phyloP scores from a whole-genome alignment of 768 basidiomycete genomes.

The Suillus plorans region DNA sequence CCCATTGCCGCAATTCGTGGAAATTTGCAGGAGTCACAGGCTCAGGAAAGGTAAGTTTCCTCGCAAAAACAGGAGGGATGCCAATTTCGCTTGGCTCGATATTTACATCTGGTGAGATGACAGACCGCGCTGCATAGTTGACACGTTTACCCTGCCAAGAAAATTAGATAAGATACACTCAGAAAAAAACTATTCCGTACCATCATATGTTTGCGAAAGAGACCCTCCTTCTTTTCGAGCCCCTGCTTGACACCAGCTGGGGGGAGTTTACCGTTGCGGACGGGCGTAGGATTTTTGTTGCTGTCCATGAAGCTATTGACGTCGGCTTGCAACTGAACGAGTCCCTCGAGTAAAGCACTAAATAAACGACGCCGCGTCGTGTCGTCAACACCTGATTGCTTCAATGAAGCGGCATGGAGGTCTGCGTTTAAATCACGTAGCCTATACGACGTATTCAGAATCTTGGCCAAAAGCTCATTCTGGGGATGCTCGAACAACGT shows the following conservation, averaged over 20 bases:
- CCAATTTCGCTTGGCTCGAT: slow-evolving; percentile 99
- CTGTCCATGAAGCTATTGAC: slow-evolving; percentile 98
- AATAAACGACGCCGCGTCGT: slow-evolving; percentile 55
- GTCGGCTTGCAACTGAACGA: slow-evolving; percentile 90
- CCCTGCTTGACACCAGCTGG: slow-evolving; percentile 95
- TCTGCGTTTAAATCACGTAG: slow-evolving; percentile 74
- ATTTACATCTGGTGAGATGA: slow-evolving; percentile 98
- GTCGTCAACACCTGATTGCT: slow-evolving; percentile 54
- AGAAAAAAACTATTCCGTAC: slow-evolving; percentile 40
- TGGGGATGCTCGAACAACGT: slow-evolving; percentile 95
- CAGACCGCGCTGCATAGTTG: slow-evolving; percentile 99
- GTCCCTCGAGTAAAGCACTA: slow-evolving; percentile 67
- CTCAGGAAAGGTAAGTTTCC: slow-evolving; percentile 95
- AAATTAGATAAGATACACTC: slow-evolving; percentile 2
- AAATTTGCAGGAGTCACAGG: slow-evolving; percentile 93
- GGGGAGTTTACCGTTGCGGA: slow-evolving; percentile 85
- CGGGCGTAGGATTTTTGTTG: slow-evolving; percentile 87
- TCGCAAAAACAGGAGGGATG: slow-evolving; percentile 94
- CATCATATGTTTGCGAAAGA: slow-evolving; percentile 99
- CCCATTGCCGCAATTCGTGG: slow-evolving; percentile 81
- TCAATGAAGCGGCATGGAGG: slow-evolving; percentile 59
- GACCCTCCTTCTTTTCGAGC: slow-evolving; percentile 97
- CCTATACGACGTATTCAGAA: slow-evolving; percentile 78
- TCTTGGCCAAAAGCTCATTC: slow-evolving; percentile 82
- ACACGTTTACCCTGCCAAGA: slow-evolving; percentile 89